phyloP scores from a whole-genome alignment of 2,329 filamentous ascomycete species.

The Penicillium concentricum region DNA sequence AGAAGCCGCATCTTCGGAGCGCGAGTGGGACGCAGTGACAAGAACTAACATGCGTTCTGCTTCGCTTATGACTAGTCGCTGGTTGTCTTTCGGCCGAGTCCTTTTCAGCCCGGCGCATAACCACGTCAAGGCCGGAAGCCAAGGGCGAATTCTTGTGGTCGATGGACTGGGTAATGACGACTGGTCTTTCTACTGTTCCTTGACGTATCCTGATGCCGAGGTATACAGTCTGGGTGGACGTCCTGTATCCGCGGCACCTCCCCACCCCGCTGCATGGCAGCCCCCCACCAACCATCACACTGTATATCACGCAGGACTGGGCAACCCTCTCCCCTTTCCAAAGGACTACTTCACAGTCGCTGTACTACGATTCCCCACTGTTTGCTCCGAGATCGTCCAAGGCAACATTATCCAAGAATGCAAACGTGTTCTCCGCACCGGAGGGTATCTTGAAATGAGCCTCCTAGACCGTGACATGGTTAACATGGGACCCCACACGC shows the following conservation, averaged over 20 bases:
- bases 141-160: constrained; percentile 48
- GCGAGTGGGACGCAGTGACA: constrained; percentile 42
- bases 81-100: constrained; percentile 52
- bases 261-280: constrained; percentile 43
- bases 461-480: constrained; percentile 52
- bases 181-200: constrained; percentile 53
- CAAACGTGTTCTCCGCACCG: constrained; percentile 49
- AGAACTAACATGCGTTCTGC: constrained; percentile 50
- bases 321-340: constrained; percentile 47
- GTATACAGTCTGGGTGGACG: constrained; percentile 46
- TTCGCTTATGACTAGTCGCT: constrained; percentile 52
- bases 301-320: constrained; percentile 42
- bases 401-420: constrained; percentile 49
- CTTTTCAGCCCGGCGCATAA: constrained; percentile 52
- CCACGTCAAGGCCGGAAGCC: constrained; percentile 41
- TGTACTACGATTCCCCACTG: constrained; percentile 48
- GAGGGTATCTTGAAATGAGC: constrained; percentile 51
- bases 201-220: constrained; percentile 48
- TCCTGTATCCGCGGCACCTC: constrained; percentile 31
- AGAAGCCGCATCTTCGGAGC: constrained; percentile 43
- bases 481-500: constrained; percentile 49
- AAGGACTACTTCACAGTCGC: constrained; percentile 48
- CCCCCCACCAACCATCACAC: constrained; percentile 45
- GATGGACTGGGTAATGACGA: constrained; percentile 53
- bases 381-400: constrained; percentile 45